A percentile compares a stretch with the other conserved stretches of the same genome.
Evolutionary conservation across 352 stramenopile species (phyloP).

Genomic region (Phytophthora megakarya): DNA sequence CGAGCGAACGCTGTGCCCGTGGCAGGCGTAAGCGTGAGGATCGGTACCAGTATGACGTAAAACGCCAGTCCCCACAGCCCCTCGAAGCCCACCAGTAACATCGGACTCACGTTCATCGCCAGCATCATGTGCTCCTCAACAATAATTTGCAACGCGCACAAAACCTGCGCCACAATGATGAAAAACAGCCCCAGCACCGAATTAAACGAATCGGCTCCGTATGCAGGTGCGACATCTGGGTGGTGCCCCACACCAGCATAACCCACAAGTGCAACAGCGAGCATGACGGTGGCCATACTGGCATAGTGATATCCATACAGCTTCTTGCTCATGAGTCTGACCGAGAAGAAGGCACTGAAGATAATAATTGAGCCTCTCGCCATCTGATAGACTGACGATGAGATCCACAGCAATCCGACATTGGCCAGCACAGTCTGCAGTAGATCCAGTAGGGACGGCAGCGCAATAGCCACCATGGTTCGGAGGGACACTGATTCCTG

Average conservation of each 20-base stretch:
- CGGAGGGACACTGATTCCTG: constrained; percentile 46
- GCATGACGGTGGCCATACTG: constrained; percentile 78
- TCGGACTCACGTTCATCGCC: constrained; percentile 79
- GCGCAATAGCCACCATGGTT: constrained; percentile 61
- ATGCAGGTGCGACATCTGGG: constrained; percentile 13
- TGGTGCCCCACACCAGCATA: constrained; percentile 64
- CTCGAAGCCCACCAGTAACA: constrained; percentile 88
- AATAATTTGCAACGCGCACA: constrained; percentile 89
- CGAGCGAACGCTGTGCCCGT: constrained; percentile 56
- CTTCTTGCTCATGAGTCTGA: constrained; percentile 82
- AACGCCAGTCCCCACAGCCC: constrained; percentile 88
- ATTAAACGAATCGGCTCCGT: constrained; percentile 40
- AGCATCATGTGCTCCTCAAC: constrained; percentile 91
- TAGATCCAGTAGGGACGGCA: constrained; percentile 82
- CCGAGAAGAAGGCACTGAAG: constrained; percentile 88
- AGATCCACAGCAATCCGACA: constrained; percentile 87
- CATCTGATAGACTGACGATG: constrained; percentile 92
- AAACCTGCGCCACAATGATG: constrained; percentile 79
- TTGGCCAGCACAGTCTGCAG: constrained; percentile 88
- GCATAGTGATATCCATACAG: constrained; percentile 87
- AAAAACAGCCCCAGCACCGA: constrained; percentile 73
- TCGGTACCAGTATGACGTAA: constrained; percentile 68
- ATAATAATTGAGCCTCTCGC: constrained; percentile 90
- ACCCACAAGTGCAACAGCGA: constrained; percentile 71
- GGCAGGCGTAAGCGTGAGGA: constrained; percentile 66